Percentiles rank a stretch among this genome's conserved stretches.
Evolutionary conservation across 805 yeast genomes (phyloP).

Genomic region (Ogataea chonburiensis): DNA sequence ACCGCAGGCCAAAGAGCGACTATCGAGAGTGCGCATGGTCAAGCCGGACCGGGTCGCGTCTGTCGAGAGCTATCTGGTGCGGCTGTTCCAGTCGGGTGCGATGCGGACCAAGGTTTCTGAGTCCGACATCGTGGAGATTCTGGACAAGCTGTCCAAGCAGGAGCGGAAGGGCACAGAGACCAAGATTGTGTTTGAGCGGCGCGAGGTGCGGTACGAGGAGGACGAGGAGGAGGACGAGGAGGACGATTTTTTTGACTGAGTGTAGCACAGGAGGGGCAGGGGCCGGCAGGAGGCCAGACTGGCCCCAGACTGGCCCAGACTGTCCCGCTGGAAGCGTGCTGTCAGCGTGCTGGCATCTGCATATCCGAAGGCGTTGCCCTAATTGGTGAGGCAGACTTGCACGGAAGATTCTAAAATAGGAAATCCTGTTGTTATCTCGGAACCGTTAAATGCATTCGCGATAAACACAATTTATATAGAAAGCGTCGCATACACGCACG

Average conservation of each 20-base stretch:
- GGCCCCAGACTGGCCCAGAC: no score
- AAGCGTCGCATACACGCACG: no score
- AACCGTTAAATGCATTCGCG: slow-evolving; percentile 2
- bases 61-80: slow-evolving; percentile 76
- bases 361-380: neutral
- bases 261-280: no score
- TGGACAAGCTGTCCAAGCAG: slow-evolving; percentile 79
- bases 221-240: slow-evolving; percentile 29
- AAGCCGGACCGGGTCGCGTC: slow-evolving; percentile 88
- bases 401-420: neutral
- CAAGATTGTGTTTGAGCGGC: slow-evolving; percentile 62
- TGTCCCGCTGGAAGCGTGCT: no score
- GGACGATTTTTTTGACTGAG: slow-evolving; percentile 36
- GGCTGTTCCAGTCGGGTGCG: slow-evolving; percentile 75
- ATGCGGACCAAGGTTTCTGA: slow-evolving; percentile 73
- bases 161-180: slow-evolving; percentile 58
- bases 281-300: no score
- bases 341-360: no score
- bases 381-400: neutral
- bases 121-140: slow-evolving; percentile 74
- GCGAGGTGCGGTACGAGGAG: slow-evolving; percentile 24
- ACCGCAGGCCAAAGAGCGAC: slow-evolving; percentile 82
- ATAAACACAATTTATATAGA: neutral
- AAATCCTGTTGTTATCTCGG: neutral
- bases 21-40: slow-evolving; percentile 82